Evolutionary conservation across 768 basidiomycete species (phyloP), one percentile per base, ranked within the genome.

Genomic region (Termitomyces sp.): DNA sequence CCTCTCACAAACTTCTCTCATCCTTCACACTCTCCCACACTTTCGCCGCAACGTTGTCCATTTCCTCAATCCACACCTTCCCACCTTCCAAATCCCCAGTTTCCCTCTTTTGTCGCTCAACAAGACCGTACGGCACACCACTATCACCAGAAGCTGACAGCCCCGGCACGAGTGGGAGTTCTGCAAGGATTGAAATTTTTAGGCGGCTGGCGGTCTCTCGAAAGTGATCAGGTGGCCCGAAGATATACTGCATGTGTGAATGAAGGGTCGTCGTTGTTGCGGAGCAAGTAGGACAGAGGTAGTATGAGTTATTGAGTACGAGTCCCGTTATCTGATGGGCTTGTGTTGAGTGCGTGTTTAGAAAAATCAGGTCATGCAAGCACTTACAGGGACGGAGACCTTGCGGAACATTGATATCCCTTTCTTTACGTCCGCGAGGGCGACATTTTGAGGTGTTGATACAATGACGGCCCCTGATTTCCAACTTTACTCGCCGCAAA

Each of bases 391-490:
- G 1, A 98, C 85, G 17, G 80, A 77, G 9, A 98, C 79, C 70
- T 95, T 97, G 52, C 83, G 82, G 67, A 98, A 87, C 92, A 96
- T 96, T 8, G 87, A 80, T 23, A 98, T 89, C 0, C 96, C 95
- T 62, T 95, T 95, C 58, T 91, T 80, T 1, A 94, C 94, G 67
- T 98, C 96, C 5, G 90, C 79, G 5, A 98, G 78, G 3, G 95
- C 90, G 34, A 98, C 89, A 63, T 96, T 90, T 69, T 99, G 96
- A 0, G 96, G 95, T 7, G 96, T 98, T 0, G 94, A 96, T 2
- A 98, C 87, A 56, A 99, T 91, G 2, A 99, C 86, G 0, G 92
- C 85, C 11, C 94, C 95, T 98, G 49, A 17, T 53, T 56, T 37
- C 12, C 39, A 9, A 52, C 5, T 41, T 28, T 34, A 21, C 21